Evolutionary conservation across 352 stramenopile species (phyloP).

Genomic region (Phytophthora syringae): DNA sequence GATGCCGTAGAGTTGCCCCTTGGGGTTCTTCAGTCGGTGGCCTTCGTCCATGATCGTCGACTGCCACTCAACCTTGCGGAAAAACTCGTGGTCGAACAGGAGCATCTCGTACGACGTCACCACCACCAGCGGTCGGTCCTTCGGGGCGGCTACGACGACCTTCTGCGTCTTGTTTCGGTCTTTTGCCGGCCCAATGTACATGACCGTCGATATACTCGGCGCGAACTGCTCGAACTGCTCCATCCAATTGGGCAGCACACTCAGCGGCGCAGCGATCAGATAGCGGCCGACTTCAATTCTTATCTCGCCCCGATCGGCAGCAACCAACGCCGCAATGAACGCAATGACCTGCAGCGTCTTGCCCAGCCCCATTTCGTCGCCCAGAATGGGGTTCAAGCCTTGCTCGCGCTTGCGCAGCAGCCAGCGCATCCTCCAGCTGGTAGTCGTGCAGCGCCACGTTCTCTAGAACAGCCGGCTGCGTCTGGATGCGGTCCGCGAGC

Average conservation of each 20-base stretch:
- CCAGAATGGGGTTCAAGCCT: constrained; percentile 73
- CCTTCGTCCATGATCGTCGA: constrained; percentile 88
- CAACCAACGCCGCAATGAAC: constrained; percentile 61
- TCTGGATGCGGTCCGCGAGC: constrained; percentile 23
- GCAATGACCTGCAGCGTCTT: constrained; percentile 86
- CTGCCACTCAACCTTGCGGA: constrained; percentile 52
- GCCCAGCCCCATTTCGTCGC: constrained; percentile 86
- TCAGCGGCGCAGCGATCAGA: constrained; percentile 76
- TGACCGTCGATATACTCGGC: constrained; percentile 51
- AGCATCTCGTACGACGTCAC: constrained; percentile 83
- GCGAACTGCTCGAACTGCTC: constrained; percentile 81
- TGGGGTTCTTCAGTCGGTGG: constrained; percentile 90
- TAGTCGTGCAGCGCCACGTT: constrained; percentile 76
- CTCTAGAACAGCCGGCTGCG: constrained; percentile 48
- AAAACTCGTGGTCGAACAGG: constrained; percentile 65
- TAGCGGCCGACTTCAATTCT: constrained; percentile 28
- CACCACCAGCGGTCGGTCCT: constrained; percentile 50
- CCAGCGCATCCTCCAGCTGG: constrained; percentile 71
- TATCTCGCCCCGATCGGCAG: constrained; percentile 11
- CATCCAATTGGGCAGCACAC: constrained; percentile 86
- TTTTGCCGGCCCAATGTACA: constrained; percentile 64
- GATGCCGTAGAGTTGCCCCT: constrained; percentile 58
- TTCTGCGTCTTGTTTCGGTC: constrained; percentile 47
- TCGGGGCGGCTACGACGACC: constrained; percentile 13
- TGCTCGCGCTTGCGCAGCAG: constrained; percentile 68